Evolutionary conservation across 2,329 filamentous ascomycete genomes (phyloP).

Genomic region (Fusarium domesticum): DNA sequence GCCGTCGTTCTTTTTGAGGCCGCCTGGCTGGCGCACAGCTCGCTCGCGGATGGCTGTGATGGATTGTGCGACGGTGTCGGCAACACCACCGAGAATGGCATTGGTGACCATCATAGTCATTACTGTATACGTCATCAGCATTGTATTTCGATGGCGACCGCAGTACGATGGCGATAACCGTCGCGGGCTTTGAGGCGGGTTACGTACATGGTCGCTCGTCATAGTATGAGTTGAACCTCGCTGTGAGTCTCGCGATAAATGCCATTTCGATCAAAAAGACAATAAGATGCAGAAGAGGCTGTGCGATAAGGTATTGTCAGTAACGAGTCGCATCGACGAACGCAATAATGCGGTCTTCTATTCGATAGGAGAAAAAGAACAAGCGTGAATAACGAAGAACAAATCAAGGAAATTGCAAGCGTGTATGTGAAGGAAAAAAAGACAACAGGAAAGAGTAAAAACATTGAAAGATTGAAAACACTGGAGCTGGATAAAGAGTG

Average conservation of each 20-base stretch:
- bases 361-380: background rate
- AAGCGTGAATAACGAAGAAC: background rate
- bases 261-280: slow-evolving; percentile 87
- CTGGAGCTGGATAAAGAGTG: background rate
- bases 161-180: too few species aligned
- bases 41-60: slow-evolving; percentile 78
- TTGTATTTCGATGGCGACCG: background rate
- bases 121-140: slow-evolving; percentile 48
- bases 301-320: slow-evolving; percentile 24
- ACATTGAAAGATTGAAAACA: background rate
- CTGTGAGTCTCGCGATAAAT: slow-evolving; percentile 74
- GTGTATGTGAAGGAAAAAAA: background rate
- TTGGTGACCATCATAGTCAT: slow-evolving; percentile 99
- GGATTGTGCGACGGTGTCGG: slow-evolving; percentile 92
- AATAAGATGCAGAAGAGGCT: slow-evolving; percentile 85
- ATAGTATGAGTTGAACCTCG: slow-evolving; percentile 94
- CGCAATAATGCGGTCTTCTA: too few species aligned
- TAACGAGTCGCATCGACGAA: too few species aligned
- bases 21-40: slow-evolving; percentile 60
- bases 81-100: slow-evolving; percentile 89
- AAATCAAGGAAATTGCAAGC: too few species aligned
- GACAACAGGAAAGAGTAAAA: background rate
- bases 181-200: too few species aligned
- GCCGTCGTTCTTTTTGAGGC: slow-evolving; percentile 61
- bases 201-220: slow-evolving; percentile 75